Evolutionary conservation across 2,329 filamentous ascomycete genomes (phyloP), one percentile per base, ranked within the genome.

Genomic region (Cyanodermella asteris): DNA sequence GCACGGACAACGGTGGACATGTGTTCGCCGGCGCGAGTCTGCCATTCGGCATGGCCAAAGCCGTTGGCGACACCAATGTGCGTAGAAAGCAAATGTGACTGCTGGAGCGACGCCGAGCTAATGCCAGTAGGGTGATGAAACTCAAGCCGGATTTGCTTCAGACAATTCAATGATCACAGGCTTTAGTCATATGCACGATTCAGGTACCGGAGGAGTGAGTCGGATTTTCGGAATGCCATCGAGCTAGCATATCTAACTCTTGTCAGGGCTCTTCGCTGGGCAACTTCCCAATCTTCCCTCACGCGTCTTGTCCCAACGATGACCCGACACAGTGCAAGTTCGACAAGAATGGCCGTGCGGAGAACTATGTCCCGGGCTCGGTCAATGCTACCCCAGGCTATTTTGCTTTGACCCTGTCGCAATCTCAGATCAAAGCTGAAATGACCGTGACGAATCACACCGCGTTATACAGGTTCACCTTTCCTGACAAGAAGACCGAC

Each of bases 261-360:
- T n/a, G n/a, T 40, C 14, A 42, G 45, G 34, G 47, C 1, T 64
- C 72, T 0, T 76, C 68, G 4, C 47, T 78, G 10, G 74, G 72
- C 9, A 77, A 76, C 38, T 80, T 80, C 26, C 68, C 74, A 0
- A 50, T 80, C 2, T 78, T 80, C 33, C 58, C 72, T 0, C 71
- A 75, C 32, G 48, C 60, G 4, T 52, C 54, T 20, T 80, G 73
- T 33, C 53, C 59, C 0, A 56, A 51, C 9, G 62, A 73, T 31
- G 59, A 68, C 19, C 45, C 78, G 27, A 53, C 75, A 36, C 50
- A 52, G 6, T 77, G 72, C 42, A 51, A 49, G 8, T 77, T 64
- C 37, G 57, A 61, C 7, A 64, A 64, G 35, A 46, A 42, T 12
- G 51, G 57, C 20, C 55, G 66, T 47, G 34, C 55, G 38, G 32